Base-by-base conservation (phyloP, 2,329 filamentous ascomycete species). In the Coniosporium tulheliwenetii region DNA sequence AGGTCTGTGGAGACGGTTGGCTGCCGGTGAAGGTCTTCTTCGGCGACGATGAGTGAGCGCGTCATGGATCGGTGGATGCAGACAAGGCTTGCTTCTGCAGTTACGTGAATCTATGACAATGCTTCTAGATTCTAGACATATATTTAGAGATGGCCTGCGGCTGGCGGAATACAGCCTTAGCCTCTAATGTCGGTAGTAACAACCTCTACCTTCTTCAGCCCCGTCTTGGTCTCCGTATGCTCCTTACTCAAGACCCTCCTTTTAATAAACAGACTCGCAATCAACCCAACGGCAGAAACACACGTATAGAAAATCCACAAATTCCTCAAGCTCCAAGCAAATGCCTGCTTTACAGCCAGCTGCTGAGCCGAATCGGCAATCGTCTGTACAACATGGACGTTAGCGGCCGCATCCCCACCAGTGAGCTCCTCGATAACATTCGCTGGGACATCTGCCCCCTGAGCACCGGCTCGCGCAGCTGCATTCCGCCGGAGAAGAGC, bases 1-100 rank as follows among this genome's bases (percentile, higher is more conserved):
- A 86, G 74, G 79, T 85, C 46, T 91, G 82, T 54, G 72, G 71
- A 31, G 85, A 89, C 56, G 62, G 55, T 26, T 89, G 81, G 78
- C 56, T 85, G 52, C 83, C 82, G 0, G 61, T 82, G 45, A 80
- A 78, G 69, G 81, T 89, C 31, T 91, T 91, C 70, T 85, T 85
- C 56, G 81, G 81, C 7, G 81, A 87, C 52, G 81, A 86, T 53
- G 81, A 26, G 3, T 26, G 7, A 26, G 19, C 19, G 19, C 19
- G 19, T 26, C 19, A 7, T 26, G 19, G 7, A 26, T 26, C 19
- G 19, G 19, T 26, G 19, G 19, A 3, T 7, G 19, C 7, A 26
- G 19, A 26, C 19, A 7, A 26, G 19, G 19, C 19, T 26, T 26
- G 19, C 19, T 4, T 26, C n/a, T 3, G 19, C 19, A 7, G 19